Conservation (phyloP, 139 green algal species). For the Chlorokybus atmophyticus region DNA sequence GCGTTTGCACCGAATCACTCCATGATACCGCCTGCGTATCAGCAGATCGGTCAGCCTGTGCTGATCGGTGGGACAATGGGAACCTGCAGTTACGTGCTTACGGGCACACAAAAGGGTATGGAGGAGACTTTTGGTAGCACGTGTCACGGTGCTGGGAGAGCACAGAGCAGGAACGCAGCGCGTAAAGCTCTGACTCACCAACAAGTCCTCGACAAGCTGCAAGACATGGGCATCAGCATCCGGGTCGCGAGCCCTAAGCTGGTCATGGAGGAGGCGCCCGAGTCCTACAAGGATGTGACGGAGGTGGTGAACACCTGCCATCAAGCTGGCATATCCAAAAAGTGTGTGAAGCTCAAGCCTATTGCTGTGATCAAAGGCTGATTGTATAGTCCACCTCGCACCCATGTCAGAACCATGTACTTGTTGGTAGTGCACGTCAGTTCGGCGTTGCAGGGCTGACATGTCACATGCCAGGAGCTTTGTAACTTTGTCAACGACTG, state of each 20-base stretch:
- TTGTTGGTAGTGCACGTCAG: no score
- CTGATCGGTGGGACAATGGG: slow-evolving; percentile 86
- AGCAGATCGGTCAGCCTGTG: slow-evolving; percentile 72
- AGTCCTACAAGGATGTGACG: slow-evolving; percentile 67
- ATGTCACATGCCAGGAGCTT: no score
- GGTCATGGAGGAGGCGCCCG: slow-evolving; percentile 49
- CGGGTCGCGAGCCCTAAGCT: slow-evolving; percentile 61
- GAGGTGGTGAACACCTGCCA: slow-evolving; percentile 75
- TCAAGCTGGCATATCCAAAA: slow-evolving; percentile 61
- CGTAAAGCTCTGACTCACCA: slow-evolving; percentile 60
- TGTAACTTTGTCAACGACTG: no score
- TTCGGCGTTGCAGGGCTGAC: no score
- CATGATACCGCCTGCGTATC: slow-evolving; percentile 78
- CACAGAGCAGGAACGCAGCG: slow-evolving; percentile 49
- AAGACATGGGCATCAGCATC: slow-evolving; percentile 65
- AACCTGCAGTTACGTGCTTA: slow-evolving; percentile 68
- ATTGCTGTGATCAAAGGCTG: slow-evolving; percentile 80
- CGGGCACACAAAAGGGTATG: slow-evolving; percentile 69
- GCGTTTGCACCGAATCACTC: slow-evolving; percentile 80
- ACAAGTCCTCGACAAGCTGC: slow-evolving; percentile 60
- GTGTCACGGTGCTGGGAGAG: slow-evolving; percentile 67
- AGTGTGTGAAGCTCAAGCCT: slow-evolving; percentile 61
- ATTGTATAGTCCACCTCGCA: no score
- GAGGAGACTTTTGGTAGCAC: slow-evolving; percentile 66
- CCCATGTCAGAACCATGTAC: no score